Percentiles rank a stretch among this genome's conserved stretches.
Evolutionary conservation across 164 flowering plant genomes (phyloP).

Genomic region (Aristolochia californica): DNA sequence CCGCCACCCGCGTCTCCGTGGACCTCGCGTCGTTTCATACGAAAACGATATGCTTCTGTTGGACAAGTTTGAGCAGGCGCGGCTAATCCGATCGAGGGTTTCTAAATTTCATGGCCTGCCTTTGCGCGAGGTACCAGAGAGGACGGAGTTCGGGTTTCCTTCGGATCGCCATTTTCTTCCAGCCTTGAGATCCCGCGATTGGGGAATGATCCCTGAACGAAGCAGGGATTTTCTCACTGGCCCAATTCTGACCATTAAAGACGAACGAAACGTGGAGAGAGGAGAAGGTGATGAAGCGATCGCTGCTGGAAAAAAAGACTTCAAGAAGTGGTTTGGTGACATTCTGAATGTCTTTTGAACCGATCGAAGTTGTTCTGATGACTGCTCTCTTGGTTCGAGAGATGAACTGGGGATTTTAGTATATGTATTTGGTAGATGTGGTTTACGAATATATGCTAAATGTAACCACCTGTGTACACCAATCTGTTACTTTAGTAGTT

Average conservation of each 20-base stretch:
- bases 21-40: conserved; percentile 11
- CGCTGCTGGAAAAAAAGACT: conserved; percentile 10
- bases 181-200: conserved; percentile 5
- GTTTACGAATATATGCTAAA: no score
- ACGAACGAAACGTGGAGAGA: not conserved
- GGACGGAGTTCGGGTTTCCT: conserved; percentile 7
- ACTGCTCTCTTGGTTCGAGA: not conserved
- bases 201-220: not conserved
- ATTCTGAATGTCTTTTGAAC: conserved; percentile 20
- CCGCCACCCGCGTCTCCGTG: conserved; percentile 7
- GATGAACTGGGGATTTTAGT: not conserved
- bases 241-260: not conserved
- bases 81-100: not conserved
- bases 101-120: not conserved
- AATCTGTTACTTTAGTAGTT: no score
- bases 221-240: not conserved
- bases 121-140: no score
- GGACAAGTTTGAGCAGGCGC: not conserved
- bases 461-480: no score
- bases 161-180: not conserved
- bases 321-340: conserved; percentile 25
- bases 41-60: conserved; percentile 33
- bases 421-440: no score
- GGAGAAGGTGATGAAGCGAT: conserved; percentile 2
- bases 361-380: not conserved